phyloP scores from a whole-genome alignment of 148 eudicot genomes.

The Diospyros kaki region DNA sequence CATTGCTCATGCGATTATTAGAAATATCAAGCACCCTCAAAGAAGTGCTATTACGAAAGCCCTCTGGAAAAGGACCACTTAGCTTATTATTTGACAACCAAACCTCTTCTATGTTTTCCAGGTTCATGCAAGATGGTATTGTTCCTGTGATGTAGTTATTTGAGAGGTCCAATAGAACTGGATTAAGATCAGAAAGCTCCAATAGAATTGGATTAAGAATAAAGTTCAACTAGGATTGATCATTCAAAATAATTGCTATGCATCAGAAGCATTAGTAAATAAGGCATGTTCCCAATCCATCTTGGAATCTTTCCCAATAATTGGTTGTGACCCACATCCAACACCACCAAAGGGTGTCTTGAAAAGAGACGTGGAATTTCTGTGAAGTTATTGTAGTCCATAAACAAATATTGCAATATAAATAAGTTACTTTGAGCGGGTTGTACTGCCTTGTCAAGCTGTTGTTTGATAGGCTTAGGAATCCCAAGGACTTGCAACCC shows the following conservation, averaged over 20 bases:
- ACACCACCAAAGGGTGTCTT: neutral
- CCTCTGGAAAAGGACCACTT: neutral
- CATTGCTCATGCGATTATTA: neutral
- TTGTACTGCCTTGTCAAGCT: neutral
- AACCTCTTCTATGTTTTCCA: neutral
- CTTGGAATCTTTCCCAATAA: slow-evolving; percentile 6
- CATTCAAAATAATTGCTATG: neutral
- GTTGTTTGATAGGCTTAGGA: slow-evolving; percentile 3
- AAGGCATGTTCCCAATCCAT: neutral
- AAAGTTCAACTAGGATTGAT: slow-evolving; percentile 1
- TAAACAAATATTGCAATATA: neutral
- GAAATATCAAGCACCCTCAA: slow-evolving; percentile 2
- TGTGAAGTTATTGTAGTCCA: neutral
- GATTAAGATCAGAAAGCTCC: no score
- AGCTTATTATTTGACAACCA: neutral
- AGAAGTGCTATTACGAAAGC: slow-evolving; percentile 1
- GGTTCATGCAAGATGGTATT: slow-evolving; percentile 6
- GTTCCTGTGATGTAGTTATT: neutral
- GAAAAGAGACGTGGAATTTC: neutral
- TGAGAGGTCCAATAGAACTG: slow-evolving; percentile 7
- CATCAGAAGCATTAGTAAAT: neutral
- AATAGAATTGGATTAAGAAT: no score
- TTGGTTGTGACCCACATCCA: slow-evolving; percentile 5
- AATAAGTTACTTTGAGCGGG: neutral
- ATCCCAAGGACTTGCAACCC: neutral